Conservation (phyloP, 148 eudicot genomes). For the Pouteria glomerata region DNA sequence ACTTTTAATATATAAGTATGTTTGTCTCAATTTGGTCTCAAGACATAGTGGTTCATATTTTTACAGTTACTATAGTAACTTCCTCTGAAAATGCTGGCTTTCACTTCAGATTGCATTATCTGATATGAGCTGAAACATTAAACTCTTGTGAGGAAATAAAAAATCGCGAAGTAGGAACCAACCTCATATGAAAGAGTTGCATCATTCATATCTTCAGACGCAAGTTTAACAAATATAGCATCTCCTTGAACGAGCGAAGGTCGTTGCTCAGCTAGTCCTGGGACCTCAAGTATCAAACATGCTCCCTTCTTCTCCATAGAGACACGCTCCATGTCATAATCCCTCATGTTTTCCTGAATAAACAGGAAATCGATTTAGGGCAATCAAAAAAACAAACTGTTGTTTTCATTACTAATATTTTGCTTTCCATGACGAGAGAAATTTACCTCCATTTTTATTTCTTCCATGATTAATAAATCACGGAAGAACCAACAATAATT, state of each 20-base stretch:
- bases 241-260: constrained; percentile 90
- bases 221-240: constrained; percentile 46
- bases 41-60: background rate
- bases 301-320: constrained; percentile 43
- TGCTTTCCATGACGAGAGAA: background rate
- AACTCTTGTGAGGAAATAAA: background rate
- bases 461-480: constrained; percentile 71
- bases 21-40: background rate
- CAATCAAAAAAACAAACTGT: background rate
- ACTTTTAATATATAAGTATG: too few species aligned
- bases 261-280: constrained; percentile 86
- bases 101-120: background rate
- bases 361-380: constrained; percentile 4
- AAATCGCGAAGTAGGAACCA: constrained; percentile 13
- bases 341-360: constrained; percentile 70
- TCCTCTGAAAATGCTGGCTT: background rate
- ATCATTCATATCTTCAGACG: constrained; percentile 24
- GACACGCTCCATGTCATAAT: constrained; percentile 68
- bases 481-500: constrained; percentile 58
- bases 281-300: constrained; percentile 68
- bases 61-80: background rate
- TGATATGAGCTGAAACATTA: background rate
- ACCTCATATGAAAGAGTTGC: constrained; percentile 47
- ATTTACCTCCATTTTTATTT: constrained; percentile 74
- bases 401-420: background rate